Evolutionary conservation across 805 yeast species (phyloP).

Genomic region (Barnettozyma siamensis): DNA sequence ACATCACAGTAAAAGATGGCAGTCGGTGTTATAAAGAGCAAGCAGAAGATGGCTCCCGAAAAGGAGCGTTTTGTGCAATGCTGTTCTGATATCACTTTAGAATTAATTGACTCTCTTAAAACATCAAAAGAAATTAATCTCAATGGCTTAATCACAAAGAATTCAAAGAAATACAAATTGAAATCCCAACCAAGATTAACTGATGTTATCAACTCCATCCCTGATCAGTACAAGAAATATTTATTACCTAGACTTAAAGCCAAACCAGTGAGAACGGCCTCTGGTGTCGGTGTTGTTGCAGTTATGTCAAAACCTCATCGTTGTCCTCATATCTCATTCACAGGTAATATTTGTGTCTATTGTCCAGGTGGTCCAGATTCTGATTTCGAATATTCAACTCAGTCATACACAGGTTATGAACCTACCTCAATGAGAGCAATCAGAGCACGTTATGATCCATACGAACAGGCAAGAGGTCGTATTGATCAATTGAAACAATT

Average conservation of each 20-base stretch:
- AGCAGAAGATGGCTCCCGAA: slow-evolving; percentile 77
- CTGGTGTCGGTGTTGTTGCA: slow-evolving; percentile 98
- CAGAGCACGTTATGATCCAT: slow-evolving; percentile 96
- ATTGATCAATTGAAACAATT: slow-evolving; percentile 91
- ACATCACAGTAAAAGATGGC: slow-evolving; percentile 20
- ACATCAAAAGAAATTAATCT: slow-evolving; percentile 75
- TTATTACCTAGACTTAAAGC: slow-evolving; percentile 91
- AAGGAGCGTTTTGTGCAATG: slow-evolving; percentile 90
- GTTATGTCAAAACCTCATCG: slow-evolving; percentile 99
- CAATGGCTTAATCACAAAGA: slow-evolving; percentile 81
- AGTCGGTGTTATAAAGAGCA: slow-evolving; percentile 30
- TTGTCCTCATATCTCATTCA: slow-evolving; percentile 98
- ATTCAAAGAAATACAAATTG: slow-evolving; percentile 85
- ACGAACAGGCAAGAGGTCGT: slow-evolving; percentile 97
- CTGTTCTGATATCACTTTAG: slow-evolving; percentile 87
- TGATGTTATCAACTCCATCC: slow-evolving; percentile 90
- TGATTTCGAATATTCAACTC: slow-evolving; percentile 96
- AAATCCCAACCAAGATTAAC: slow-evolving; percentile 92
- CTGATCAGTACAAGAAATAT: slow-evolving; percentile 91
- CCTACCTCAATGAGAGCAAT: slow-evolving; percentile 99
- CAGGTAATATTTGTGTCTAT: slow-evolving; percentile 96
- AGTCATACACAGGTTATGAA: slow-evolving; percentile 96
- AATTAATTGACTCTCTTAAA: slow-evolving; percentile 71
- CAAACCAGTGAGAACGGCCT: slow-evolving; percentile 97
- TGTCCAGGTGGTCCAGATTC: slow-evolving; percentile 99